Percentiles rank a stretch among this genome's conserved stretches.
Conservation (phyloP, 768 basidiomycete genomes). For the Nidularia pulvinata region DNA sequence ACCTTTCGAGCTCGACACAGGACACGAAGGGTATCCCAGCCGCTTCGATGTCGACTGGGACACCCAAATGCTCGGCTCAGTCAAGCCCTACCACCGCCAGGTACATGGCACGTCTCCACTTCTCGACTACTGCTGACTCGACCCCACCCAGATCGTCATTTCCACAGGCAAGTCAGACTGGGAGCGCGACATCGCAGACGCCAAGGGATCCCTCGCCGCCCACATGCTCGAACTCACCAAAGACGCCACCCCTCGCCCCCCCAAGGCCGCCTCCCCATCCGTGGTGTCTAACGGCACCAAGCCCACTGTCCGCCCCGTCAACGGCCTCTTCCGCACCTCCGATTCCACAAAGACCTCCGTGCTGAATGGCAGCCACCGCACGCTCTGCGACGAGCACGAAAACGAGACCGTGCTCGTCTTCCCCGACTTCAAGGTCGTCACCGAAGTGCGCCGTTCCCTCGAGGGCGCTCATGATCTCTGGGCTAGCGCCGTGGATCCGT, state of each 20-base stretch:
- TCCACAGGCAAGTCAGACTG: constrained; percentile 92
- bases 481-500: constrained; percentile 61
- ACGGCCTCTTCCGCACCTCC: constrained; percentile 60
- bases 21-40: constrained; percentile 72
- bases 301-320: constrained; percentile 23
- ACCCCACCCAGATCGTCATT: constrained; percentile 67
- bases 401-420: constrained; percentile 85
- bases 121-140: not conserved
- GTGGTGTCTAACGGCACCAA: constrained; percentile 13
- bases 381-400: constrained; percentile 62
- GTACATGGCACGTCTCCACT: constrained; percentile 28
- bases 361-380: constrained; percentile 82
- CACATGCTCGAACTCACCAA: constrained; percentile 37
- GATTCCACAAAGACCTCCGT: constrained; percentile 63
- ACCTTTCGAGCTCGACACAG: constrained; percentile 22
- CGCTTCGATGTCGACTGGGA: constrained; percentile 81
- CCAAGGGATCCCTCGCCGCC: constrained; percentile 69
- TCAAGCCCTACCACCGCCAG: constrained; percentile 84
- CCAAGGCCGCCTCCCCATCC: constrained; percentile 15
- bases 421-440: constrained; percentile 88
- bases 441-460: constrained; percentile 62
- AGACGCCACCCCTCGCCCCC: not conserved
- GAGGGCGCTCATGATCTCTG: constrained; percentile 74
- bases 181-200: constrained; percentile 78
- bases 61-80: constrained; percentile 80